Percentiles rank a stretch among this genome's conserved stretches.
phyloP scores from a whole-genome alignment of 2,329 filamentous ascomycete species.

The Coniochaeta prunicola region DNA sequence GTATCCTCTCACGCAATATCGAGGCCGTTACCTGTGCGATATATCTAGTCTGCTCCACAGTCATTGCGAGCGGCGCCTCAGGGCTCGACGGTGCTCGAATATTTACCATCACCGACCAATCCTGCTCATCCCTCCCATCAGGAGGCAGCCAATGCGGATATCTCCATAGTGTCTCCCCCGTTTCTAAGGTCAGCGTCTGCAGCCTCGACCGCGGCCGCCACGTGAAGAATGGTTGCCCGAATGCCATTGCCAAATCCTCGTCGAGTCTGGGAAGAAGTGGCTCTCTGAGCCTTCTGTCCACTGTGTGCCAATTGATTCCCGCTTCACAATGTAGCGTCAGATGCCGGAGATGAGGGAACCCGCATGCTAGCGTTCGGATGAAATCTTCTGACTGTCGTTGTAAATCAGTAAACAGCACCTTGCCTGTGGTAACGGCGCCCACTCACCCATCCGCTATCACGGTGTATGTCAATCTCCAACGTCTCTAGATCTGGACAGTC shows the following conservation, averaged over 20 bases:
- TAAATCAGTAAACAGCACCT: neutral
- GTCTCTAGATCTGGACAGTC: slow-evolving; percentile 1
- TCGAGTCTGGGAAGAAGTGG: slow-evolving; percentile 1
- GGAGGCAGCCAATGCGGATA: slow-evolving; percentile 2
- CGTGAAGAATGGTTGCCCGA: slow-evolving; percentile 1
- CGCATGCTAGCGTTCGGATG: neutral
- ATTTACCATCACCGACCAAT: neutral
- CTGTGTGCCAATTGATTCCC: neutral
- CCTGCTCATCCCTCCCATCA: neutral
- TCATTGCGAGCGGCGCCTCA: neutral
- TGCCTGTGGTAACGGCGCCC: neutral
- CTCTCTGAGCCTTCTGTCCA: neutral
- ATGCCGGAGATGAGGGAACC: slow-evolving; percentile 3
- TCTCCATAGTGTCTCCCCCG: slow-evolving; percentile 1
- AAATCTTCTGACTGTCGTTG: neutral
- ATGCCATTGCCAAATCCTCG: neutral
- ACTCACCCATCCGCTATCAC: slow-evolving; percentile 1
- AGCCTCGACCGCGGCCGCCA: neutral
- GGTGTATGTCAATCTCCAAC: slow-evolving; percentile 4
- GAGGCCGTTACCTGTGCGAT: too few relatives aligned
- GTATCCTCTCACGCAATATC: too few relatives aligned
- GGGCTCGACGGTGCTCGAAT: neutral
- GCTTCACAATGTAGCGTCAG: slow-evolving; percentile 4
- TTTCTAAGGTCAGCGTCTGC: slow-evolving; percentile 2
- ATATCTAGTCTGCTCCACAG: neutral